Percentiles rank a stretch among this genome's conserved stretches.
These are phyloP conservation scores for Elaeis guineensis DNA, from an alignment of 176 grass and related monocot species.

Conservation along the genomic window DNA sequence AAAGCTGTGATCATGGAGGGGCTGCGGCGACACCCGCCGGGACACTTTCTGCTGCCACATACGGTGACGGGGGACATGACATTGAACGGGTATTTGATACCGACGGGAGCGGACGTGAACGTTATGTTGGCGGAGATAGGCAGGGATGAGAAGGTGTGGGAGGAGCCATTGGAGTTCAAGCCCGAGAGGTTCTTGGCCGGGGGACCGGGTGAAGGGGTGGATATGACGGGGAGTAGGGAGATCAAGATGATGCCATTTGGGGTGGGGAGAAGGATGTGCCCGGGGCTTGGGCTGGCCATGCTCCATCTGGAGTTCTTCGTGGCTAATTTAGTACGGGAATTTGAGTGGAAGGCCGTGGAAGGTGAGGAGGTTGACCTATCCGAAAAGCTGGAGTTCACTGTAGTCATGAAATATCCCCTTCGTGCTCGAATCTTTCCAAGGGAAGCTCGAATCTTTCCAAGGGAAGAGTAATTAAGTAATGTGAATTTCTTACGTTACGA, in stretches of 20 bases:
- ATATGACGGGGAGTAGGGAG: constrained; percentile 40
- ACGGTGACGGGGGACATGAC: constrained; percentile 13
- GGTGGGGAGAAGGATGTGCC: constrained; percentile 57
- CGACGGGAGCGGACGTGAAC: constrained; percentile 43
- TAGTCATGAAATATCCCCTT: constrained; percentile 32
- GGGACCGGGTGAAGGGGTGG: constrained; percentile 31
- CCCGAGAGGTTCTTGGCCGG: constrained; percentile 55
- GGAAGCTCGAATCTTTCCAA: constrained; percentile 1
- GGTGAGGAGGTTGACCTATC: constrained; percentile 27
- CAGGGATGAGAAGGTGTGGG: constrained; percentile 34
- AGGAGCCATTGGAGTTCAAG: constrained; percentile 35
- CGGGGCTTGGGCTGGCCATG: constrained; percentile 27
- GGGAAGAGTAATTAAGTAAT: not conserved
- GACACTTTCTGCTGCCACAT: constrained; percentile 47
- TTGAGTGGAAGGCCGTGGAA: constrained; percentile 31
- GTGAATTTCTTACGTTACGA: too few relatives aligned
- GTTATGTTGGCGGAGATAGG: constrained; percentile 28
- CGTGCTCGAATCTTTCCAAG: constrained; percentile 16
- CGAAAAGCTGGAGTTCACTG: constrained; percentile 22
- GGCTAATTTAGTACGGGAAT: constrained; percentile 30
- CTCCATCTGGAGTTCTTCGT: constrained; percentile 48
- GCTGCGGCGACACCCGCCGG: constrained; percentile 42
- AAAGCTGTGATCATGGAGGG: constrained; percentile 61
- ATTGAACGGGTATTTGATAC: constrained; percentile 32
- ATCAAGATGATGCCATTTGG: constrained; percentile 84